Percentiles rank a stretch among this genome's conserved stretches.
Evolutionary conservation across 2,329 filamentous ascomycete species (phyloP).

Genomic region (Epichloe typhina): DNA sequence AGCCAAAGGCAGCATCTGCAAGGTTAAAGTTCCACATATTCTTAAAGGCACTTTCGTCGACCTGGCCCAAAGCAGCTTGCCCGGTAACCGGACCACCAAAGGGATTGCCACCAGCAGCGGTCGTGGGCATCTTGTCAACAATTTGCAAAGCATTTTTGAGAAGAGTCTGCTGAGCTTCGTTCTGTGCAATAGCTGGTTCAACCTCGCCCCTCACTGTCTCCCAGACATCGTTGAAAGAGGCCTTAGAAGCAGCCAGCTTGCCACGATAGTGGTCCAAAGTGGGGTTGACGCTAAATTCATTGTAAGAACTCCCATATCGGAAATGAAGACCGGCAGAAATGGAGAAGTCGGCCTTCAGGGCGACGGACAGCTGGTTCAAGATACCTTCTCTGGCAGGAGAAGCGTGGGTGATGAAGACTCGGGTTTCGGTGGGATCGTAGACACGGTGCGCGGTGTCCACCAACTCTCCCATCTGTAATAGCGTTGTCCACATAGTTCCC

Average conservation of each 20-base stretch:
- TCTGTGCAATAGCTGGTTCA: conserved; percentile 83
- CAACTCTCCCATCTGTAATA: conserved; percentile 94
- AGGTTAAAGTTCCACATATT: conserved; percentile 99
- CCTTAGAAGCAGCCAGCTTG: conserved; percentile 94
- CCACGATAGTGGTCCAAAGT: conserved; percentile 96
- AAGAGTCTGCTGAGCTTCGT: conserved; percentile 85
- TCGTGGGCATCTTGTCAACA: conserved; percentile 95
- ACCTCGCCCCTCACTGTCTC: conserved; percentile 96
- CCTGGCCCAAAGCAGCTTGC: conserved; percentile 63
- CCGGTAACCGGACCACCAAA: conserved; percentile 78
- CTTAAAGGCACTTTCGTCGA: conserved; percentile 98
- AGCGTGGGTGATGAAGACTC: conserved; percentile 91
- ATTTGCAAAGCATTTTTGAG: conserved; percentile 83
- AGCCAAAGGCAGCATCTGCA: conserved; percentile 93
- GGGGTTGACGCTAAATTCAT: conserved; percentile 98
- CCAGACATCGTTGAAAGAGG: conserved; percentile 98
- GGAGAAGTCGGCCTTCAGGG: conserved; percentile 94
- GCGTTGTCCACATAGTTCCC: conserved; percentile 98
- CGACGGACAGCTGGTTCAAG: conserved; percentile 93
- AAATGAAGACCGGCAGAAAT: conserved; percentile 96
- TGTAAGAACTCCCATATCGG: conserved; percentile 97
- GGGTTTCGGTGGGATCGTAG: conserved; percentile 95
- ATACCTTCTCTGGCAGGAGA: conserved; percentile 94
- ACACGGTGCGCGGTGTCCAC: conserved; percentile 97
- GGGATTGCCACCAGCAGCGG: conserved; percentile 89